Base-by-base conservation (phyloP, 2,329 filamentous ascomycete genomes). In the Fusarium torreyae region DNA sequence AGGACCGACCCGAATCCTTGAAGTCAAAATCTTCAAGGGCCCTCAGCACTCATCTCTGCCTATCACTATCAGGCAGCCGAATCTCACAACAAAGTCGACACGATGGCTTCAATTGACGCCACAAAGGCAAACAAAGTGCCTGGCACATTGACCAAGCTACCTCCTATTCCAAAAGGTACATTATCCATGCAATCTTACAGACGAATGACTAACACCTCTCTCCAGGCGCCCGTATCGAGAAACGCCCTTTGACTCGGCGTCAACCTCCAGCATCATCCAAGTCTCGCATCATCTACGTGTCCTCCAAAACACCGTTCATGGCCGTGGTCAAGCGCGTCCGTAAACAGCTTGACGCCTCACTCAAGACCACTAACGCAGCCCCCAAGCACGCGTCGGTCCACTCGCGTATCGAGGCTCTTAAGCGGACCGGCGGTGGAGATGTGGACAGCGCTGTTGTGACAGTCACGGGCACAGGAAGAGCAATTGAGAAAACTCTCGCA, bases 291-390 rank as follows among this genome's bases (percentile, higher is more conserved):
- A 83, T 94, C 77, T 93, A 93, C 81, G 83, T 94, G 59, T 89
- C 88, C 38, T 80, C 86, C 40, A 83, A 83, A 38, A 89, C 91
- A 0, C 89, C 90, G 8, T 92, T 93, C 81, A 87, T 93, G 78
- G 87, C 90, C 13, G 83, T 88, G 6, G 85, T 92, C 14, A 89
- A 88, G 72, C 89, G 91, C 51, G 86, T 90, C 15, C 87, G 88
- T 63, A 88, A 88, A 63, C 85, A 89, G 2, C 87, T 94, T 6
- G 82, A 87, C 44, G 82, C 85, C 38, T 84, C 86, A 6, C 81
- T 85, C 14, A 80, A 75, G 46, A 70, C 78, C 22, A 77, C 79
- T 17, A 75, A 78, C 14, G 77, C 86, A 3, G 86, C 86, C 54
- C 83, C 87, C 24, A 83, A 82, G 68, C 80, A 82, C 44, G 72